Conservation (phyloP, 768 basidiomycete species). For the Cyclocybe cylindracea region DNA sequence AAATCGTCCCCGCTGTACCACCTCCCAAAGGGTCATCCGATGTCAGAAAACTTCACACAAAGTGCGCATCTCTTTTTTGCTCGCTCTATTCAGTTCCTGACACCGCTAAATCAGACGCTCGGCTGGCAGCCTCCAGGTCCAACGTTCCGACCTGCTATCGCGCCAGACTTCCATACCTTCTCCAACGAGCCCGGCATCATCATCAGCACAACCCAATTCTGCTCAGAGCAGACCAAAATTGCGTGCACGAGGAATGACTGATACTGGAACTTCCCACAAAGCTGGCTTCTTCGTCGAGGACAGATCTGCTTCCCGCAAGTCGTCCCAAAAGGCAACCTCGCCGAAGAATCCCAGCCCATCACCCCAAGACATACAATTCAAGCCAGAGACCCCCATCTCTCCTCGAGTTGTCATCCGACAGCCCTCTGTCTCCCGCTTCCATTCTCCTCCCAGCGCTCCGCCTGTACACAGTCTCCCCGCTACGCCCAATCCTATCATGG, state of each 20-base stretch:
- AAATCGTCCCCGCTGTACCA: constrained; percentile 21
- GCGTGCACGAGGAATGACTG: constrained; percentile 53
- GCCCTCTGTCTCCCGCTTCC: constrained; percentile 41
- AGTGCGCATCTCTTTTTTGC: constrained; percentile 16
- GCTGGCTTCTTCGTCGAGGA: constrained; percentile 33
- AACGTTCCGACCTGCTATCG: constrained; percentile 17
- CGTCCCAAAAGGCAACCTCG: constrained; percentile 15
- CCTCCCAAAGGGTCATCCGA: constrained; percentile 11
- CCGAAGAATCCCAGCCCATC: constrained; percentile 12
- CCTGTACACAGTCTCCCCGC: constrained; percentile 49
- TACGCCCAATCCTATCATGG: constrained; percentile 32
- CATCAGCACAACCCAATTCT: constrained; percentile 31
- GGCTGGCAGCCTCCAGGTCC: constrained; percentile 24
- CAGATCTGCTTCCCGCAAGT: constrained; percentile 9
- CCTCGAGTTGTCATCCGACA: constrained; percentile 43
- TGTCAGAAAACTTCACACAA: constrained; percentile 18
- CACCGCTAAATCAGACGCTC: constrained; percentile 26
- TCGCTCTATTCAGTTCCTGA: background rate
- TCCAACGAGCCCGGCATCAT: constrained; percentile 4
- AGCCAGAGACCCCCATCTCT: constrained; percentile 13
- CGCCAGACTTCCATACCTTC: constrained; percentile 17
- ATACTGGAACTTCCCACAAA: constrained; percentile 31
- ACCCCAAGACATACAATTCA: constrained; percentile 4
- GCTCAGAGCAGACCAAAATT: constrained; percentile 37
- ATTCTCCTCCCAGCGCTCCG: constrained; percentile 48